Percentiles rank a stretch among this genome's conserved stretches.
phyloP scores from a whole-genome alignment of 1,139 yeast species.

The Pichia sp. region DNA sequence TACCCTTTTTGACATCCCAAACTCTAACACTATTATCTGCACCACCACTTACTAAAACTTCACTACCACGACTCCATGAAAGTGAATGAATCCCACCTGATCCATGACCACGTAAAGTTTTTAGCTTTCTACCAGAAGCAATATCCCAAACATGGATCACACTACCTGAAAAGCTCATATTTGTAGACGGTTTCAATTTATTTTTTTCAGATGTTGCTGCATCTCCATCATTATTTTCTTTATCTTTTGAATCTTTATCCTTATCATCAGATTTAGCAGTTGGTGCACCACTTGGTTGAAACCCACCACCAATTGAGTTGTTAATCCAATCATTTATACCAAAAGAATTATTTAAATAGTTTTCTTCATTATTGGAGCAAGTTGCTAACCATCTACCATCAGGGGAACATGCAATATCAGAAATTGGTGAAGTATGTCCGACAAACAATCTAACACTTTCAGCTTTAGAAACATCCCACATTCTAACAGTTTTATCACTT shows the following conservation, averaged over 20 bases:
- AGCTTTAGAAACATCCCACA: slow-evolving; percentile 96
- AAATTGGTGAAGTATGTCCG: slow-evolving; percentile 88
- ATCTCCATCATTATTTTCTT: not conserved
- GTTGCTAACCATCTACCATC: slow-evolving; percentile 96
- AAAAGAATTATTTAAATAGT: slow-evolving; percentile 33
- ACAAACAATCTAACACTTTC: slow-evolving; percentile 87
- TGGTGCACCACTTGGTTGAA: slow-evolving; percentile 10
- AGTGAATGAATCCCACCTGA: slow-evolving; percentile 79
- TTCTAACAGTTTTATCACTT: slow-evolving; percentile 87
- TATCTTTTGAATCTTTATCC: not conserved
- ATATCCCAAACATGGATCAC: slow-evolving; percentile 85
- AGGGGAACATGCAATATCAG: slow-evolving; percentile 83
- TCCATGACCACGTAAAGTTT: slow-evolving; percentile 88
- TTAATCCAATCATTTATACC: slow-evolving; percentile 13
- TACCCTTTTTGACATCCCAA: slow-evolving; percentile 89
- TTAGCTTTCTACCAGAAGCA: slow-evolving; percentile 81
- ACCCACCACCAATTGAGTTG: slow-evolving; percentile 12
- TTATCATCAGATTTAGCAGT: not conserved
- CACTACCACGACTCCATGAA: slow-evolving; percentile 81
- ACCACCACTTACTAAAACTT: slow-evolving; percentile 84
- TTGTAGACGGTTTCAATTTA: not conserved
- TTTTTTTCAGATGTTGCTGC: not conserved
- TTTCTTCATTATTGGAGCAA: slow-evolving; percentile 76
- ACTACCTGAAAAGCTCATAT: slow-evolving; percentile 11
- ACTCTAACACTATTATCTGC: slow-evolving; percentile 91